Base-by-base conservation (phyloP, 306 rosid species). In the Lathyrus tuberosus region DNA sequence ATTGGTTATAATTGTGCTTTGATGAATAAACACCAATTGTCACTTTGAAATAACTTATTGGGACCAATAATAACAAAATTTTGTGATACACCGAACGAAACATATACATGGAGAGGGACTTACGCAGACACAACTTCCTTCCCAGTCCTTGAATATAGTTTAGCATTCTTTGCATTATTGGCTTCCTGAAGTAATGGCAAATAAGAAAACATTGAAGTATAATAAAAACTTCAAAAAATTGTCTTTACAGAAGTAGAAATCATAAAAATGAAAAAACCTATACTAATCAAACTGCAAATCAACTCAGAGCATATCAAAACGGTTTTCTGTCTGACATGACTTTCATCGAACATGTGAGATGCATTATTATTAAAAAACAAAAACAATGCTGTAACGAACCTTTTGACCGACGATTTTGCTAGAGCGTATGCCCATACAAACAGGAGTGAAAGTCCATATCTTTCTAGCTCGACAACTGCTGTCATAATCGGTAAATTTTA, bases 81-180 rank as follows among this genome's bases (percentile, higher is more conserved):
- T n/a, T n/a, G 43, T 6, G 40, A 66, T 52, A 37, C 9, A 40
- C 22, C 22, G 15, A 13, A 51, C 22, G 24, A 10, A 68, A 12
- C 43, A 61, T 57, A 66, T 14, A 62, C 8, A 33, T 6, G 41
- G 58, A 54, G 66, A 75, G 38, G 60, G 65, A 85, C 97, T 79
- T 85, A 93, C 96, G 98, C 96, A 52, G 96, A 90, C 52, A 93
- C 90, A 54, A 88, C 95, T 67, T 93, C 94, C 88, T 93, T 93
- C 57, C 97, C 98, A 11, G 88, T 88, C 84, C 86, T 85, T 11
- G 88, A 74, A 69, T 81, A 90, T 15, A 93, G 87, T 84, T 93
- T 93, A 63, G 84, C 14, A 8, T 52, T 10, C 31, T 52, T 52
- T 20, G 30, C 31, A 52, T 52, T 52, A 3, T 52, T 11, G 58